These are phyloP conservation scores for Eimeria sp. DNA, from an alignment of 169 alveolate species.

Conservation along the genomic window DNA sequence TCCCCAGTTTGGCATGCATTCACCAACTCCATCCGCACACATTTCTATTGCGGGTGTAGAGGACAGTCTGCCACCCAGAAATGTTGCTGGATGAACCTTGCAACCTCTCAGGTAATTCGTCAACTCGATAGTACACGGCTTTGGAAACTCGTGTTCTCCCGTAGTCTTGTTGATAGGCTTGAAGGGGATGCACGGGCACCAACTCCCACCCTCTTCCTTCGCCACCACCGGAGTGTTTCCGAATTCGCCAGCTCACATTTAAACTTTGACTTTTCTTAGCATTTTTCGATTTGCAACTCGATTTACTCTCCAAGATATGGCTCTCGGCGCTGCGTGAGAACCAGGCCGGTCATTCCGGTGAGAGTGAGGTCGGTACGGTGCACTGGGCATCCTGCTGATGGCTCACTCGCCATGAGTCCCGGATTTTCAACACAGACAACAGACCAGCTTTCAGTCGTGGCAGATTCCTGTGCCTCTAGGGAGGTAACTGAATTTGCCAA, in stretches of 20 bases:
- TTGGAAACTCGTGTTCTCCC: no score
- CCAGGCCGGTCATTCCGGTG: background rate
- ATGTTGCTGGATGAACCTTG: no score
- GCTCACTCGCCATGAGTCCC: background rate
- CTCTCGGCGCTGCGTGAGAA: no score
- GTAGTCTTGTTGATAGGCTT: background rate
- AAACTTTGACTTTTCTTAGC: background rate
- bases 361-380: background rate
- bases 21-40: background rate
- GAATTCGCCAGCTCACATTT: background rate
- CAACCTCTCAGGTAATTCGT: background rate
- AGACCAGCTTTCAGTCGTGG: background rate
- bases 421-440: background rate
- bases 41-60: background rate
- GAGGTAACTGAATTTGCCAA: background rate
- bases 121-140: no score
- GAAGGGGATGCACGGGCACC: background rate
- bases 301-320: background rate
- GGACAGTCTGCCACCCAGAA: background rate
- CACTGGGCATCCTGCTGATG: background rate
- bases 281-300: background rate
- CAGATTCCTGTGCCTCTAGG: background rate
- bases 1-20: background rate
- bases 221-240: background rate
- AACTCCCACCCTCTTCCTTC: conserved; percentile 1